Percentiles rank a stretch among this genome's conserved stretches.
phyloP scores from a whole-genome alignment of 805 yeast genomes.

The Cyberlindnera mycetangii region DNA sequence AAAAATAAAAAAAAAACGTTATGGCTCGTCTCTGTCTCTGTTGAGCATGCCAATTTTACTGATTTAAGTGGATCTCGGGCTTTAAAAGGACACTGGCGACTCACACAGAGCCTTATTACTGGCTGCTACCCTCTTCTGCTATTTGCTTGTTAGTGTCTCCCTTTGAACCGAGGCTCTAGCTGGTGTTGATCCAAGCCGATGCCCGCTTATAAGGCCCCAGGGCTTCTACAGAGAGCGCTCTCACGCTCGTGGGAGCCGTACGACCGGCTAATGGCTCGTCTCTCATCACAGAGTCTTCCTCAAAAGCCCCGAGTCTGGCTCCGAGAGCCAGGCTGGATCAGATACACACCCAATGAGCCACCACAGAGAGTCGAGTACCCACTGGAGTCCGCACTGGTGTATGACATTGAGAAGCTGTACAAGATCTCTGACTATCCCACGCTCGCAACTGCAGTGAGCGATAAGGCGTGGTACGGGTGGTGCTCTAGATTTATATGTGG shows the following conservation, averaged over 20 bases:
- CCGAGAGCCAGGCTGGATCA: conserved; percentile 10
- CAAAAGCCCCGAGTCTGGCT: conserved; percentile 7
- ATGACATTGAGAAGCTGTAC: conserved; percentile 13
- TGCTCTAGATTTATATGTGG: conserved; percentile 74
- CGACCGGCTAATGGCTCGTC: neutral
- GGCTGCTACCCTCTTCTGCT: too few relatives aligned
- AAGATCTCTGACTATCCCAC: conserved; percentile 47
- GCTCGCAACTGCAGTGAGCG: conserved; percentile 74
- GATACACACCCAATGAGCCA: conserved; percentile 3
- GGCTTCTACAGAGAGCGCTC: neutral
- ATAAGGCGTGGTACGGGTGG: conserved; percentile 89
- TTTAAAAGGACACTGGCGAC: too few relatives aligned
- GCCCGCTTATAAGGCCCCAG: neutral
- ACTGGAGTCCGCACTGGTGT: conserved; percentile 7
- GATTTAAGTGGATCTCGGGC: too few relatives aligned
- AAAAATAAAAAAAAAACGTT: neutral
- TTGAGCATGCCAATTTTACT: too few relatives aligned
- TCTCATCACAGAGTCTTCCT: conserved; percentile 1
- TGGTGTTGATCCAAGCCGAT: too few relatives aligned
- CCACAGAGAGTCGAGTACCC: conserved; percentile 9
- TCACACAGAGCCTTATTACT: too few relatives aligned
- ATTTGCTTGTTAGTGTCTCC: too few relatives aligned
- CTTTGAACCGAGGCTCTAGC: too few relatives aligned
- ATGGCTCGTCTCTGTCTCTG: too few relatives aligned
- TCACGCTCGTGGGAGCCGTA: conserved; percentile 2